These are phyloP conservation scores for Vitis labrusca DNA, from an alignment of 164 flowering plant genomes.

Conservation along the genomic window DNA sequence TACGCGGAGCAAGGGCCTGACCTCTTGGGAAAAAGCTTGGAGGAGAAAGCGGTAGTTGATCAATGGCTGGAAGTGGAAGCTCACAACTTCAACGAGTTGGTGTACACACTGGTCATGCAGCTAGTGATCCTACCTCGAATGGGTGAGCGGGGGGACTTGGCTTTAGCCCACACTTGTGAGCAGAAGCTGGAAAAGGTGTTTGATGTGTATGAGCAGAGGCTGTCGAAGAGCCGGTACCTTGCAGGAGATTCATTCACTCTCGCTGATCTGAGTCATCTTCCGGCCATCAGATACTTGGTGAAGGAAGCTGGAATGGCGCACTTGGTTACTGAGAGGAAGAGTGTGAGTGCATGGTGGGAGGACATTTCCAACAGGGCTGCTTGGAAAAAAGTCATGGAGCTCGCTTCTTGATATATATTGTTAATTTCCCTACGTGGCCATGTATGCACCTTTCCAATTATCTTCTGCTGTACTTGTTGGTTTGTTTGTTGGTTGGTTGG, in stretches of 20 bases:
- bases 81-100: slow-evolving; percentile 58
- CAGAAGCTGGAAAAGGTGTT: slow-evolving; percentile 56
- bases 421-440: no score
- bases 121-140: slow-evolving; percentile 47
- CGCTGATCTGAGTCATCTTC: slow-evolving; percentile 67
- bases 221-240: slow-evolving; percentile 48
- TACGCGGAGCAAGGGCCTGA: slow-evolving; percentile 43
- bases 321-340: slow-evolving; percentile 44
- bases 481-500: no score
- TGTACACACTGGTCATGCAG: slow-evolving; percentile 47
- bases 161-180: slow-evolving; percentile 31
- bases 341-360: slow-evolving; percentile 71
- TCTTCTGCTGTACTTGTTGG: no score
- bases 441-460: no score
- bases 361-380: slow-evolving; percentile 62
- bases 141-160: slow-evolving; percentile 42
- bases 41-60: slow-evolving; percentile 67
- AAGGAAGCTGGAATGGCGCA: slow-evolving; percentile 41
- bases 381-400: slow-evolving; percentile 62
- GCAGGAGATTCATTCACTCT: slow-evolving; percentile 58
- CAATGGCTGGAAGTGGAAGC: slow-evolving; percentile 90
- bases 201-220: slow-evolving; percentile 57
- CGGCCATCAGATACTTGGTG: slow-evolving; percentile 39
- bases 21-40: slow-evolving; percentile 51
- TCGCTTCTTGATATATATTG: slow-evolving; percentile 9